Evolutionary conservation across 352 stramenopile species (phyloP), one percentile per base, ranked within the genome.

Genomic region (Phytophthora multivora): DNA sequence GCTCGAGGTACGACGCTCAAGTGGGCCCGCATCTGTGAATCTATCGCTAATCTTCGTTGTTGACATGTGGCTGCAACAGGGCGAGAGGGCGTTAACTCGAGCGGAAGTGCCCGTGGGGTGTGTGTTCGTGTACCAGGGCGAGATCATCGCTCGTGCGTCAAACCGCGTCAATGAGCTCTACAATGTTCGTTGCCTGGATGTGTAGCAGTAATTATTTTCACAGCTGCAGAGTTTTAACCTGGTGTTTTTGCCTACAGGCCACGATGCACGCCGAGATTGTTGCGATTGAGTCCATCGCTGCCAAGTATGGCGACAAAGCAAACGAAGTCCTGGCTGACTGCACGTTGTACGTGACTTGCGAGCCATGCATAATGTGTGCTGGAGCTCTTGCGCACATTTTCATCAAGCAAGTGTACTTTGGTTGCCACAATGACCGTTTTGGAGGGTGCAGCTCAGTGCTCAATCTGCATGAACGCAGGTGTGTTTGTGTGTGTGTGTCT

Each of bases 281-380:
- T 15, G 89, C 89, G 5, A 96, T 98, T 28, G 82, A 97, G 48
- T 64, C 77, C 28, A 89, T 97, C 56, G 76, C 91, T 18, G 55
- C 61, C 2, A 58, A 51, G 10, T 79, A 77, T 41, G 75, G 81
- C 15, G 65, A 77, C 6, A 45, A 77, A 19, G 73, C 83, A 23
- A 54, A 19, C 5, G 47, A 78, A 12, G 66, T 93, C 21, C 66
- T 95, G 26, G 68, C 74, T 2, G 58, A 89, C 25, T 87, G 78
- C 42, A 83, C 72, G 45, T 69, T 95, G 31, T 95, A 93, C 62
- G 93, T 98, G 38, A 98, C 93, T 8, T 96, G 90, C 33, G 93
- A 98, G 73, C 93, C 93, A 5, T 98, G 93, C 66, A 98, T 98
- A 59, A 98, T 98, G 93, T 98, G 93, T 43, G 92, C 93, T 3